Evolutionary conservation across 1,139 yeast genomes (phyloP).

Genomic region (Yamadazyma membranifaciens): DNA sequence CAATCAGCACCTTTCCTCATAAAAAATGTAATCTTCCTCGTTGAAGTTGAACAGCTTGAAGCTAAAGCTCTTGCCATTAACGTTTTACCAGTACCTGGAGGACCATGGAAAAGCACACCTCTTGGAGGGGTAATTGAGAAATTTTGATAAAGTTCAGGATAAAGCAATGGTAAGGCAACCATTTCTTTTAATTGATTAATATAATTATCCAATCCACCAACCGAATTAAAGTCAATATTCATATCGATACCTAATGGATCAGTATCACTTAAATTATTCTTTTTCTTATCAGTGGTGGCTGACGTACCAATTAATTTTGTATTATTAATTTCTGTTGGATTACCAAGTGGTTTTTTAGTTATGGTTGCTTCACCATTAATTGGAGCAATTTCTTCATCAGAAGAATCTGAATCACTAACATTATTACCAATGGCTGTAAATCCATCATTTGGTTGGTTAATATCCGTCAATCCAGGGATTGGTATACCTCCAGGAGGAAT

Average conservation of each 20-base stretch:
- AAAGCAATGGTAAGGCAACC: constrained; percentile 90
- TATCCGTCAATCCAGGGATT: constrained; percentile 32
- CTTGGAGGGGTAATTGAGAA: constrained; percentile 95
- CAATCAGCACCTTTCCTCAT: constrained; percentile 99
- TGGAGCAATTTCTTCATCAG: constrained; percentile 58
- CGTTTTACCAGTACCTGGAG: constrained; percentile 99
- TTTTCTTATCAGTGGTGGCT: constrained; percentile 46
- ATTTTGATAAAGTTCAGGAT: constrained; percentile 90
- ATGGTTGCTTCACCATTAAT: constrained; percentile 38
- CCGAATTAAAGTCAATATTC: constrained; percentile 83
- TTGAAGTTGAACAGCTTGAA: constrained; percentile 84
- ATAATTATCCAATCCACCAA: constrained; percentile 91
- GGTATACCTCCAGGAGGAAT: constrained; percentile 53
- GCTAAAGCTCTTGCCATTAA: constrained; percentile 97
- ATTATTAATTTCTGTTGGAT: constrained; percentile 18
- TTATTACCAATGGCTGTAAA: constrained; percentile 53
- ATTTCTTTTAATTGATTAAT: constrained; percentile 92
- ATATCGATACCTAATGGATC: constrained; percentile 95
- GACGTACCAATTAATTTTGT: constrained; percentile 32
- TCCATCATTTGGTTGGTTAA: constrained; percentile 21
- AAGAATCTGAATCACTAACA: constrained; percentile 62
- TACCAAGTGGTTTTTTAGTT: constrained; percentile 23
- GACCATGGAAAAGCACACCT: constrained; percentile 97
- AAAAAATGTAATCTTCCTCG: constrained; percentile 85
- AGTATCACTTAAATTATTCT: constrained; percentile 78